Base-by-base conservation (phyloP, 495 filamentous ascomycete genomes). In the Trichocladium uniseriatum region DNA sequence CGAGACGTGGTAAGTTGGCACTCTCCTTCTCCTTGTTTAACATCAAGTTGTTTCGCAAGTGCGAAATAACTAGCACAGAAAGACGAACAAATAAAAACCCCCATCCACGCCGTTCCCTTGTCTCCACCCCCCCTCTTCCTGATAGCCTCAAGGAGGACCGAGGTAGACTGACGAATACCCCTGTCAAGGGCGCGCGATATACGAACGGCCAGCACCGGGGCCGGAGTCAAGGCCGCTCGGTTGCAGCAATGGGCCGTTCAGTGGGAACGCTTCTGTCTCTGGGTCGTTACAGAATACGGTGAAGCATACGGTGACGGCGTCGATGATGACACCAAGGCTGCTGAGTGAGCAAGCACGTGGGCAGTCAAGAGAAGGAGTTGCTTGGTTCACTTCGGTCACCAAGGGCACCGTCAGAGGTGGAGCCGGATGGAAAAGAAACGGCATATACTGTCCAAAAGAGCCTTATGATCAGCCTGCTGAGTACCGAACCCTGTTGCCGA, bases 181-280 rank as follows among this genome's bases (percentile, higher is more conserved):
- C 19, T 29, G 13, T 39, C 13, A 13, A 56, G 90, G 84, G 64
- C 72, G 32, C 68, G 73, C 29, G 87, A 80, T 35, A 74, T 95
- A 40, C 79, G 77, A 43, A 79, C 84, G 43, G 89, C 86, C 2
- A 78, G 82, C 18, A 63, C 84, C 53, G 92, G 89, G n/a, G 71
- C 74, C 45, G 83, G 88, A 0, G 48, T 83, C 16, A 82, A 90
- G 62, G 84, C 84, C 2, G 52, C 78, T 50, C 77, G 83, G 43
- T 61, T 97, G 68, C 78, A 76, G 62, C 75, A 91, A 58, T 96
- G 89, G 85, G 76, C 74, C 36, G 65, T 74, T 38, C 77, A 83
- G 41, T 96, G 91, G 81, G 92, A 98, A 69, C 72, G 77, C 52
- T 98, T 94, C 60, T 96, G 90, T 63, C 73, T 87, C 43, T 97